These are phyloP conservation scores for Hypholoma sublateritium DNA, from an alignment of 768 basidiomycete genomes.

Conservation along the genomic window DNA sequence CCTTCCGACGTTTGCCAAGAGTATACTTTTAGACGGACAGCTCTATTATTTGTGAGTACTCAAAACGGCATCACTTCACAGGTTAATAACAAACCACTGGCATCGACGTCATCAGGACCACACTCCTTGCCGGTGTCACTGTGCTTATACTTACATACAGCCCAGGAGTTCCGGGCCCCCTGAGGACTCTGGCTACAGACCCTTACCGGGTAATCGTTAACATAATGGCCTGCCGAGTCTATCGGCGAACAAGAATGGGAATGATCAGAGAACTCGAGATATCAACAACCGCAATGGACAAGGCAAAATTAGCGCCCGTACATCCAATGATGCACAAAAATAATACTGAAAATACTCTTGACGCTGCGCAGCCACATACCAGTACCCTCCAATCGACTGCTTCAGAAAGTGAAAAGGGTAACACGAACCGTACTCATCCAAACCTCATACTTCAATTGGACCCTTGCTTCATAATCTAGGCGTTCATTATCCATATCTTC, in stretches of 20 bases:
- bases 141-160: not conserved
- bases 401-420: too few species aligned
- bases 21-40: not conserved
- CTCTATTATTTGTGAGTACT: not conserved
- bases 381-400: too few species aligned
- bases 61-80: too few species aligned
- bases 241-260: not conserved
- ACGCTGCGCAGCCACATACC: too few species aligned
- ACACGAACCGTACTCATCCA: too few species aligned
- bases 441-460: too few species aligned
- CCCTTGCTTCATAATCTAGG: too few species aligned
- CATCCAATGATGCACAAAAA: too few species aligned
- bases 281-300: constrained; percentile 28
- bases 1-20: not conserved
- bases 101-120: too few species aligned
- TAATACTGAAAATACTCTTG: too few species aligned
- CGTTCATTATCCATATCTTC: too few species aligned
- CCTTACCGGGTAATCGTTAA: not conserved
- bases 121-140: not conserved
- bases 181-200: not conserved
- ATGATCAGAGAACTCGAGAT: not conserved
- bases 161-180: not conserved
- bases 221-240: not conserved
- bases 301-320: not conserved
- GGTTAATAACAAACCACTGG: not conserved